Evolutionary conservation across 192 early-diverging fungal species (phyloP).

Genomic region (Backusella tarrabulga): DNA sequence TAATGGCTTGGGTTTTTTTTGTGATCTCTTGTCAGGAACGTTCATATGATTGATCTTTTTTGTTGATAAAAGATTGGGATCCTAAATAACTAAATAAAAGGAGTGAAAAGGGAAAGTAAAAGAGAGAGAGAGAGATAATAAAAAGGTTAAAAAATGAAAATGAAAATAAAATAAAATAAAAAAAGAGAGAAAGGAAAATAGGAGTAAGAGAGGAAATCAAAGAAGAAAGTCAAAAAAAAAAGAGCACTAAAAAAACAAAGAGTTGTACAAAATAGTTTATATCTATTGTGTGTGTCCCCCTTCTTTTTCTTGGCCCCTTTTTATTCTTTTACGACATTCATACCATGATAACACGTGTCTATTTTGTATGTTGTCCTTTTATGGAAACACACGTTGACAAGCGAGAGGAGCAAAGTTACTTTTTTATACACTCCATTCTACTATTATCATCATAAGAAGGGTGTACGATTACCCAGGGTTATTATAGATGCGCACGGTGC

Average conservation of each 20-base stretch:
- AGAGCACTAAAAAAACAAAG: neutral
- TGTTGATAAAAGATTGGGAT: neutral
- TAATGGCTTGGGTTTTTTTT: constrained; percentile 17
- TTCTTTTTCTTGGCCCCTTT: neutral
- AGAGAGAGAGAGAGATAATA: too few relatives aligned
- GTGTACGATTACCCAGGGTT: neutral
- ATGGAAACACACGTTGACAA: neutral
- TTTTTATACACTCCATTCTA: neutral
- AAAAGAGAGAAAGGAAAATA: neutral
- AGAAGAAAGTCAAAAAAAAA: neutral
- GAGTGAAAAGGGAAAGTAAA: too few relatives aligned
- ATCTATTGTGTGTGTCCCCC: neutral
- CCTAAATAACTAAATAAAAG: too few relatives aligned
- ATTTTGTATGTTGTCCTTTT: neutral
- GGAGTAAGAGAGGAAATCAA: neutral
- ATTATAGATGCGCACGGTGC: too few relatives aligned
- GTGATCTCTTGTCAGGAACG: neutral
- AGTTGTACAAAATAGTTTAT: neutral
- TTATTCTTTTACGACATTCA: neutral
- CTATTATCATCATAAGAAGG: too few relatives aligned
- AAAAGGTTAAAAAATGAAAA: neutral
- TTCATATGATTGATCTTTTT: neutral
- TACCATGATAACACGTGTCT: neutral
- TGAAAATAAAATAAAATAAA: too few relatives aligned
- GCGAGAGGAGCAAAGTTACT: neutral